A percentile compares a stretch with the other conserved stretches of the same genome.
Conservation (phyloP, 192 early-diverging fungal genomes). For the Backusella sp. region DNA sequence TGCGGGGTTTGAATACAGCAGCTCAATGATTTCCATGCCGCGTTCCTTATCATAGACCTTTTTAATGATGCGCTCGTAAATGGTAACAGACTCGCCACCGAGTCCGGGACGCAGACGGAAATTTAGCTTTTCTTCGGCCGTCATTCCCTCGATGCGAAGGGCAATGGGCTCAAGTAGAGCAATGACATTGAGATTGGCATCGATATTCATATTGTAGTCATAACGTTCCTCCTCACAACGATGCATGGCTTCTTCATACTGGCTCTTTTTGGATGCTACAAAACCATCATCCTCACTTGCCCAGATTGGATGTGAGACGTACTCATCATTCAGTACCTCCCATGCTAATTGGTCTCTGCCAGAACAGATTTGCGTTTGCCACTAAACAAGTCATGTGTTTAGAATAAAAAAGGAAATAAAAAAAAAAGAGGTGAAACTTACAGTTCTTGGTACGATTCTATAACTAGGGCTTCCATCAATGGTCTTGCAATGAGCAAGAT, state of each 20-base stretch:
- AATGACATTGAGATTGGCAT: constrained; percentile 90
- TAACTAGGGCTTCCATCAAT: constrained; percentile 69
- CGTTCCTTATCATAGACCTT: constrained; percentile 92
- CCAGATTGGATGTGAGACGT: constrained; percentile 92
- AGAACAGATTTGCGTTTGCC: constrained; percentile 67
- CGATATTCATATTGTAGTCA: constrained; percentile 97
- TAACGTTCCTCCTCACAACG: constrained; percentile 94
- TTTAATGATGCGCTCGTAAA: constrained; percentile 91
- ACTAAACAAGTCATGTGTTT: constrained; percentile 27
- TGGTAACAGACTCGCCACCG: constrained; percentile 81
- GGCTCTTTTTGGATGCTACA: constrained; percentile 87
- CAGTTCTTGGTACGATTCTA: constrained; percentile 59
- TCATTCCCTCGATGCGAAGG: constrained; percentile 77
- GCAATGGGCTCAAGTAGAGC: constrained; percentile 88
- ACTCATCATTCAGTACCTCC: constrained; percentile 97
- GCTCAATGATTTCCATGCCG: constrained; percentile 87
- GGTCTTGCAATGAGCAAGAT: constrained; percentile 57
- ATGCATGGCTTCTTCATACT: constrained; percentile 92
- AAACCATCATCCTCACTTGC: constrained; percentile 90
- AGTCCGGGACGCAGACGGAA: constrained; percentile 77
- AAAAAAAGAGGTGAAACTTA: constrained; percentile 33
- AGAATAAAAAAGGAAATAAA: neutral
- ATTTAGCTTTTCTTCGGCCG: constrained; percentile 67
- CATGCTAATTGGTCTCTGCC: constrained; percentile 90
- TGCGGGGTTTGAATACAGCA: constrained; percentile 88